phyloP scores from a whole-genome alignment of 2,329 filamentous ascomycete genomes.

The Microsporum ferrugineum region DNA sequence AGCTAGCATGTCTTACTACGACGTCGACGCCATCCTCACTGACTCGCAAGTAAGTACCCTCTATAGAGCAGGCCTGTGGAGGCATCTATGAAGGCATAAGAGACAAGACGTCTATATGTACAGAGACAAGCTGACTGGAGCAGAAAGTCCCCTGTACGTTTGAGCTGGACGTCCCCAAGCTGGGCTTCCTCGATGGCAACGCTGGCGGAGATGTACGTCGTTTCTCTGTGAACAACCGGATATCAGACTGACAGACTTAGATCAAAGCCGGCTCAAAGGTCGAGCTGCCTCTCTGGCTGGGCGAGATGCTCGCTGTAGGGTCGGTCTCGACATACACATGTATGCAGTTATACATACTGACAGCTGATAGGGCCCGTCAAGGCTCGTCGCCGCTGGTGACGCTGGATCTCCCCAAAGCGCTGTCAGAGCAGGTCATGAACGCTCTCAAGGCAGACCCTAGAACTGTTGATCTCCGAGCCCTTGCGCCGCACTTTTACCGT shows the following conservation, averaged over 20 bases:
- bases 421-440: constrained; percentile 70
- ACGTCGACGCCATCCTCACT: constrained; percentile 38
- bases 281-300: constrained; percentile 83
- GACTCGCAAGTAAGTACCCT: constrained; percentile 30
- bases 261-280: constrained; percentile 73
- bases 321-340: constrained; percentile 5
- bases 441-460: constrained; percentile 84
- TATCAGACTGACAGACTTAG: constrained; percentile 30
- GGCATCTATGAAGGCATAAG: no score
- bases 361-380: constrained; percentile 27
- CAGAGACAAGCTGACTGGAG: not conserved
- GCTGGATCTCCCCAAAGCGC: constrained; percentile 66
- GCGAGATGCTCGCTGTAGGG: constrained; percentile 72
- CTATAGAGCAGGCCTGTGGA: no score
- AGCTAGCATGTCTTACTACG: constrained; percentile 34
- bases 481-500: constrained; percentile 79
- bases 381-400: constrained; percentile 53
- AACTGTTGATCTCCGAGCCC: constrained; percentile 69
- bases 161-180: constrained; percentile 72
- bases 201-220: constrained; percentile 46
- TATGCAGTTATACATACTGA: constrained; percentile 4
- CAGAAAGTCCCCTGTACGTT: constrained; percentile 95
- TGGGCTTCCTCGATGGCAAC: constrained; percentile 84
- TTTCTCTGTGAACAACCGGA: not conserved
- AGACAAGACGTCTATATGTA: not conserved